Conservation (phyloP, 2,329 filamentous ascomycete genomes). For the Colletotrichum musicola region DNA sequence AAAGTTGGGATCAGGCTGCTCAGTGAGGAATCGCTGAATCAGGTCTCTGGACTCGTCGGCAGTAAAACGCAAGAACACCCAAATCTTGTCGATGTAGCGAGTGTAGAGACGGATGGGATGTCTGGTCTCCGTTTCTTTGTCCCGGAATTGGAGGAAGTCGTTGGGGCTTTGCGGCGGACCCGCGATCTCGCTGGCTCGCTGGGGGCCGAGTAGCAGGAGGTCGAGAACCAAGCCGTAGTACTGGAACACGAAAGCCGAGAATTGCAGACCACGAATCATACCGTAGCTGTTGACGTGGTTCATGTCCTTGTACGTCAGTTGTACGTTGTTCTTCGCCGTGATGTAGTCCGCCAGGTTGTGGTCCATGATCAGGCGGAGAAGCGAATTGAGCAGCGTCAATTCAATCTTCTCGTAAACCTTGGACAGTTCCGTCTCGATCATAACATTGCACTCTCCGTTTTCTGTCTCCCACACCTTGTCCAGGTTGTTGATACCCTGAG, state of each 20-base stretch:
- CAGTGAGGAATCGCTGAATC: conserved; percentile 97
- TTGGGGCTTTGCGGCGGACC: conserved; percentile 94
- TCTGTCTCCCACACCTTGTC: conserved; percentile 94
- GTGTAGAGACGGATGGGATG: conserved; percentile 99
- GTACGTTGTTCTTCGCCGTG: conserved; percentile 99
- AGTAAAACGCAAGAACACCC: conserved; percentile 95
- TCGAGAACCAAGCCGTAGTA: conserved; percentile 98
- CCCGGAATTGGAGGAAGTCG: conserved; percentile 97
- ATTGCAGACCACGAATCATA: conserved; percentile 97
- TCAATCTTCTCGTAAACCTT: conserved; percentile 99
- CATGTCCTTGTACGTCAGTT: conserved; percentile 99
- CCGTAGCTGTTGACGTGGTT: conserved; percentile 99
- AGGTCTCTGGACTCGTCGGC: conserved; percentile 95
- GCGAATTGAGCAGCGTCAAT: conserved; percentile 91
- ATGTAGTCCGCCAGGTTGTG: conserved; percentile 99
- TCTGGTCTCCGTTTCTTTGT: conserved; percentile 89
- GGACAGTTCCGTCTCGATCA: conserved; percentile 98
- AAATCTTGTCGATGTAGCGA: conserved; percentile 97
- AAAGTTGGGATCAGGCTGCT: conserved; percentile 98
- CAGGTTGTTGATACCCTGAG: conserved; percentile 98
- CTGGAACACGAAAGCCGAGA: conserved; percentile 98
- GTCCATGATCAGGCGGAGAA: conserved; percentile 97
- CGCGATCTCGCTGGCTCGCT: conserved; percentile 97
- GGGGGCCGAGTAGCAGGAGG: conserved; percentile 88
- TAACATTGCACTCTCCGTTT: conserved; percentile 96